Conservation (phyloP, 257 asterid genomes). For the Solanum tarijense region DNA sequence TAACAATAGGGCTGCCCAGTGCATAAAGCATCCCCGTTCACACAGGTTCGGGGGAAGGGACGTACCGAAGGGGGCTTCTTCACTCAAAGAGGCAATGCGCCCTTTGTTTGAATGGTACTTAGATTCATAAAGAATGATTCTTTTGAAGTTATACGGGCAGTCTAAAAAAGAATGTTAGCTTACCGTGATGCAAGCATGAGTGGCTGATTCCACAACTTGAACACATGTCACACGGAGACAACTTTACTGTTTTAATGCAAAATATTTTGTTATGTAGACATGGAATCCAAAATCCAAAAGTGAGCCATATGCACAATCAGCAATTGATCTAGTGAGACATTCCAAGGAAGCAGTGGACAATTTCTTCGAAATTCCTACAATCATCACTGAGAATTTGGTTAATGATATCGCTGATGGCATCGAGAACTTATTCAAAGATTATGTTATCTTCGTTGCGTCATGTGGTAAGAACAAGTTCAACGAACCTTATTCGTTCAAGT, state of each 20-base stretch:
- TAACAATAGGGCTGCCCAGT: neutral
- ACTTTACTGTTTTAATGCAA: neutral
- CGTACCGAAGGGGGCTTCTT: neutral
- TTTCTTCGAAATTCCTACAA: constrained; percentile 69
- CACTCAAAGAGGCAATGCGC: neutral
- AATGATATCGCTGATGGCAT: constrained; percentile 58
- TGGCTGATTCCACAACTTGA: neutral
- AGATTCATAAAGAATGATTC: neutral
- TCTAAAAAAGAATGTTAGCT: neutral
- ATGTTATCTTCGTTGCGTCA: constrained; percentile 57
- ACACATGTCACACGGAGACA: neutral
- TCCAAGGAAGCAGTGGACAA: constrained; percentile 51
- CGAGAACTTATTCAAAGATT: constrained; percentile 63
- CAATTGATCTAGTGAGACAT: constrained; percentile 47
- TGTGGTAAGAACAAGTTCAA: constrained; percentile 44
- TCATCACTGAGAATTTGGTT: constrained; percentile 48
- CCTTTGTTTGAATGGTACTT: neutral
- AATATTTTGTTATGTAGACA: constrained; percentile 29
- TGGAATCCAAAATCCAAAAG: constrained; percentile 91
- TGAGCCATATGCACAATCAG: constrained; percentile 87
- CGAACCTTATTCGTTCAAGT: neutral
- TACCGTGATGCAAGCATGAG: neutral
- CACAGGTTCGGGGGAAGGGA: neutral
- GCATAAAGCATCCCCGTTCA: neutral
- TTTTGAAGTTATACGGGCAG: neutral